Base-by-base conservation (phyloP, 2,329 filamentous ascomycete species). In the Colletotrichum lentis region DNA sequence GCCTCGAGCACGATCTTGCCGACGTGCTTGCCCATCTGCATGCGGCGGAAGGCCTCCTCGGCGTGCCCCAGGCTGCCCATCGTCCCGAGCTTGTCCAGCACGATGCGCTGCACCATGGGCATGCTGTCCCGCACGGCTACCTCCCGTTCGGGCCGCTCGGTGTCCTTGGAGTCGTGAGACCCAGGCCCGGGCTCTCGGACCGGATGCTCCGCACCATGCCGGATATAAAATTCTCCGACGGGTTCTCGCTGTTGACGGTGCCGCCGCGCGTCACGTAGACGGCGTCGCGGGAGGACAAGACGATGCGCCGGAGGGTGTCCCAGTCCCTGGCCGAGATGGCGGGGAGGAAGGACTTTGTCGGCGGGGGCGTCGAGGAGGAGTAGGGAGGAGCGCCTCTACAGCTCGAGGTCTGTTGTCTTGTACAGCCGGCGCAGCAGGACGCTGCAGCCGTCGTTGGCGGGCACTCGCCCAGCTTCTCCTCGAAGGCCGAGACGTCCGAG, bases 1-100 rank as follows among this genome's bases (percentile, higher is more conserved):
- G 63, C 64, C 0, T 59, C 43, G 2, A 78, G 31, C 2, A 80
- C 73, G 5, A 81, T 74, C 57, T 82, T 83, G 0, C 79, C 81
- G 10, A 79, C 73, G 54, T 79, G 79, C 43, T 75, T 61, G 14
- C 59, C 59, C 59, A 53, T 46, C 41, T 67, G 79, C 74, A 77
- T 78, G 43, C 73, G 59, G 63, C 62, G 3, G 64, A 53, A 11
- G 59, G 5, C 52, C 53, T 18, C 64, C 54, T 60, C 64, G 12
- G 54, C 54, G 5, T 55, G 8, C 55, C 20, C n/a, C n/a, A n/a
- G n/a, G n/a, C n/a, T n/a, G n/a, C n/a, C n/a, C n/a, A n/a, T n/a
- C n/a, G n/a, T n/a, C n/a, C n/a, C n/a, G n/a, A n/a, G n/a, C 27
- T 31, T 31, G 27, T 31, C 27, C 7, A 8, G 27, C 27, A 31